A percentile compares a stretch with the other conserved stretches of the same genome.
phyloP scores from a whole-genome alignment of 768 basidiomycete genomes.

The Xanthoconium stramineum region DNA sequence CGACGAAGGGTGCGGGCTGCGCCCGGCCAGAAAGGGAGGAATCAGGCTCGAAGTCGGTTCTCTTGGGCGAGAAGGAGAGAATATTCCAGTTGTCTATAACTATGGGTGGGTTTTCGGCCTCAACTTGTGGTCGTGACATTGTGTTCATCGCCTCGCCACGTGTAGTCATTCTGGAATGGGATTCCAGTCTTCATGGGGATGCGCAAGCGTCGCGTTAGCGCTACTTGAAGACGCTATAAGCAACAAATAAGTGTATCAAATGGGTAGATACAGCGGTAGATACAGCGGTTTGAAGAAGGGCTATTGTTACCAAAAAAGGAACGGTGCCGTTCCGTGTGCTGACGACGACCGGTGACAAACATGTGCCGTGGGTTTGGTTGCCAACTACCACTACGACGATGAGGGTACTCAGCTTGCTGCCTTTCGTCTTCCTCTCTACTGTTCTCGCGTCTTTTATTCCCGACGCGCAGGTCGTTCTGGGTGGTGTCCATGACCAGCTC shows the following conservation, averaged over 20 bases:
- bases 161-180: slow-evolving; percentile 62
- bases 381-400: slow-evolving; percentile 29
- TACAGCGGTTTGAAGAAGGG: neutral
- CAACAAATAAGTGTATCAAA: neutral
- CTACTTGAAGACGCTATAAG: slow-evolving; percentile 43
- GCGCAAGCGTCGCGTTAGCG: slow-evolving; percentile 46
- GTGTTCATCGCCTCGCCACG: neutral
- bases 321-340: neutral
- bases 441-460: slow-evolving; percentile 38
- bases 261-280: neutral
- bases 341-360: neutral
- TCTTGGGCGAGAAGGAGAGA: slow-evolving; percentile 28
- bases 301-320: neutral
- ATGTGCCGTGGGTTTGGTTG: neutral
- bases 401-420: slow-evolving; percentile 36
- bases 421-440: slow-evolving; percentile 34
- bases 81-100: slow-evolving; percentile 55
- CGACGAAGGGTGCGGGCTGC: slow-evolving; percentile 58
- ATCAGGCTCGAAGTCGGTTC: slow-evolving; percentile 54
- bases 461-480: slow-evolving; percentile 45
- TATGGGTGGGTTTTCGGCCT: slow-evolving; percentile 50
- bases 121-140: too few species aligned
- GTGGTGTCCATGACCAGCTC: slow-evolving; percentile 36
- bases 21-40: slow-evolving; percentile 68
- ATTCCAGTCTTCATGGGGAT: slow-evolving; percentile 65